These are phyloP conservation scores for Stachybotrys chlorohalonatus DNA, from an alignment of 2,329 filamentous ascomycete genomes.

Conservation along the genomic window DNA sequence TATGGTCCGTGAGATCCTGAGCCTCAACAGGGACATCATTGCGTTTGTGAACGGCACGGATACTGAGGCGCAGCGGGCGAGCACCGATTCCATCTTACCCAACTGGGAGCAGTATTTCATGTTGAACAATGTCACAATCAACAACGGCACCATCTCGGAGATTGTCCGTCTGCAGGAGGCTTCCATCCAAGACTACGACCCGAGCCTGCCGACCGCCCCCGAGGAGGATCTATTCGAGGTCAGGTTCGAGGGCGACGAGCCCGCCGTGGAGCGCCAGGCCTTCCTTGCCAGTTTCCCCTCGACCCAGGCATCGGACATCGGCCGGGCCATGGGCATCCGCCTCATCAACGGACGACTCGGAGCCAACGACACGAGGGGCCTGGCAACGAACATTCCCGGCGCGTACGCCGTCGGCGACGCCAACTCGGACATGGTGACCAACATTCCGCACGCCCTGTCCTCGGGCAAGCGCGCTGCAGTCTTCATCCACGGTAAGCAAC, in stretches of 20 bases:
- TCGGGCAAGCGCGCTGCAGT: slow-evolving; percentile 50
- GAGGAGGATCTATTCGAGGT: slow-evolving; percentile 49
- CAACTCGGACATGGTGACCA: slow-evolving; percentile 50
- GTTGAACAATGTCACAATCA: slow-evolving; percentile 40
- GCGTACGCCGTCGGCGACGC: slow-evolving; percentile 52
- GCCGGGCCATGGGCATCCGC: slow-evolving; percentile 35
- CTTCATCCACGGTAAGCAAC: slow-evolving; percentile 41
- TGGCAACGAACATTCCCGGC: slow-evolving; percentile 41
- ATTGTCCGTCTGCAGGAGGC: slow-evolving; percentile 38
- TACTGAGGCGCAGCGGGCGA: slow-evolving; percentile 30
- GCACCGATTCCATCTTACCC: slow-evolving; percentile 28
- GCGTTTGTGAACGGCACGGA: slow-evolving; percentile 53
- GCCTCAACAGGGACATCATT: slow-evolving; percentile 45
- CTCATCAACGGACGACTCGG: slow-evolving; percentile 34
- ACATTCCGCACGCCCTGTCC: slow-evolving; percentile 52
- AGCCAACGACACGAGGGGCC: slow-evolving; percentile 28
- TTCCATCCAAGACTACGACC: slow-evolving; percentile 23
- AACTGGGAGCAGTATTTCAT: slow-evolving; percentile 40
- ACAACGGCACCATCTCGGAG: slow-evolving; percentile 43
- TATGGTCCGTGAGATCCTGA: slow-evolving; percentile 41
- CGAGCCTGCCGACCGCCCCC: slow-evolving; percentile 30
- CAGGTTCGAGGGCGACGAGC: slow-evolving; percentile 35
- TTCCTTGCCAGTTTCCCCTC: slow-evolving; percentile 41
- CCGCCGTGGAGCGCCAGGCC: slow-evolving; percentile 34
- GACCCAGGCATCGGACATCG: slow-evolving; percentile 38